A percentile compares a stretch with the other conserved stretches of the same genome.
phyloP scores from a whole-genome alignment of 2,329 filamentous ascomycete species.

The Cryphonectria naterciae region DNA sequence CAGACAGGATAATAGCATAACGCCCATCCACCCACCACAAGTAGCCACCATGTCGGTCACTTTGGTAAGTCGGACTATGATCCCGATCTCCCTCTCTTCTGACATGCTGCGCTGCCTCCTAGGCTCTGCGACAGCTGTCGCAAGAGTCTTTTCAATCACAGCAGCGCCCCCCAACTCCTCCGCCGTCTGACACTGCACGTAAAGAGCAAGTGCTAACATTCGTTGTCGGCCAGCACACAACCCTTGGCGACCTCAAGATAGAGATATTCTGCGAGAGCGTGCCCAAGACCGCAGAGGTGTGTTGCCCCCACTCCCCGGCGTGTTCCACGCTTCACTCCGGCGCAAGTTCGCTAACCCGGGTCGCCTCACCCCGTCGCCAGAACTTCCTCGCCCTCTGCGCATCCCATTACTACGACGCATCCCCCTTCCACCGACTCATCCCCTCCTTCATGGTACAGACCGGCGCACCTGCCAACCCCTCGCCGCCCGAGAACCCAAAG shows the following conservation, averaged over 20 bases:
- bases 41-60: conserved; percentile 9
- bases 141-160: neutral
- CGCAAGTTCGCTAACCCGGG: conserved; percentile 7
- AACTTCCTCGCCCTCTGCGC: conserved; percentile 89
- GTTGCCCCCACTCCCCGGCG: conserved; percentile 29
- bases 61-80: neutral
- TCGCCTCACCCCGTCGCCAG: conserved; percentile 44
- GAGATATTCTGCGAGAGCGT: conserved; percentile 96
- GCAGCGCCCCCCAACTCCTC: neutral
- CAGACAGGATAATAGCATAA: neutral
- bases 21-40: neutral
- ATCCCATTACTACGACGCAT: conserved; percentile 74
- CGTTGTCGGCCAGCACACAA: conserved; percentile 78
- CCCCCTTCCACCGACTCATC: conserved; percentile 80
- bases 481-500: conserved; percentile 63
- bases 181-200: neutral
- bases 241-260: conserved; percentile 87
- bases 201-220: neutral
- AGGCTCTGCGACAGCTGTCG: neutral
- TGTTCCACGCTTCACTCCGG: conserved; percentile 7
- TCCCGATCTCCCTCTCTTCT: neutral
- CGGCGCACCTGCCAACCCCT: conserved; percentile 62
- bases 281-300: conserved; percentile 85
- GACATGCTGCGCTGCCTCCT: too few species aligned
- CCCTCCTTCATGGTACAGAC: conserved; percentile 81